A percentile compares a stretch with the other conserved stretches of the same genome.
phyloP scores from a whole-genome alignment of 2,329 filamentous ascomycete genomes.

The Botrytis pseudocinerea region DNA sequence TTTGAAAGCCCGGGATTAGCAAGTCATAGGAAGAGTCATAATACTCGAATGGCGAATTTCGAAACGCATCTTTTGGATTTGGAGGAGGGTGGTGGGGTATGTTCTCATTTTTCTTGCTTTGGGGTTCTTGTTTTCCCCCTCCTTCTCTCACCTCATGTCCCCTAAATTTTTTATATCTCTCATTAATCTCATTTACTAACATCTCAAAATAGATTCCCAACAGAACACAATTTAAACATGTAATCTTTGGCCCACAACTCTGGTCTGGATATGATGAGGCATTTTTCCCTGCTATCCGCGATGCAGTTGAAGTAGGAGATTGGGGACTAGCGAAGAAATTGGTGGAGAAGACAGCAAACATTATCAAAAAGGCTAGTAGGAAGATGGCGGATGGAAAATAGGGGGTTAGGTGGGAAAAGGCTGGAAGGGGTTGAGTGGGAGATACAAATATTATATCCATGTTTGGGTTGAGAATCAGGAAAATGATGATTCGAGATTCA shows the following conservation, averaged over 20 bases:
- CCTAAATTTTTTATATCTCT: not conserved
- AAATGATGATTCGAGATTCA: not conserved
- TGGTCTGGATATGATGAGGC: slow-evolving; percentile 70
- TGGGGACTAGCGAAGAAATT: slow-evolving; percentile 68
- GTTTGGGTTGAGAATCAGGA: not conserved
- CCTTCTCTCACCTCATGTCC: not conserved
- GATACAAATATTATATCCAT: not conserved
- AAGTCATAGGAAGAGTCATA: slow-evolving; percentile 70
- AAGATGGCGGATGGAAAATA: slow-evolving; percentile 27
- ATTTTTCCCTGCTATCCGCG: slow-evolving; percentile 81
- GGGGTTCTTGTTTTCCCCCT: not conserved
- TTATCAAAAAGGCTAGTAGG: slow-evolving; percentile 60
- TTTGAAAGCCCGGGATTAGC: slow-evolving; percentile 73
- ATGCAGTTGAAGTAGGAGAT: slow-evolving; percentile 71
- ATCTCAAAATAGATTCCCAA: slow-evolving; percentile 65
- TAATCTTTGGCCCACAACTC: slow-evolving; percentile 80
- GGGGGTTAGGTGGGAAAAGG: not conserved
- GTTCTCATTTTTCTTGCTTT: slow-evolving; percentile 43
- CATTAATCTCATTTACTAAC: not conserved
- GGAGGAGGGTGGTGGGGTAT: slow-evolving; percentile 69
- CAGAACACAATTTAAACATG: slow-evolving; percentile 90
- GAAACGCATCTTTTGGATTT: slow-evolving; percentile 82
- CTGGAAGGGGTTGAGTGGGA: not conserved
- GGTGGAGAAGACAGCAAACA: slow-evolving; percentile 69
- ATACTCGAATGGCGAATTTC: slow-evolving; percentile 75